These are phyloP conservation scores for Zygosaccharomyces bisporus DNA, from an alignment of 805 yeast genomes.

Conservation along the genomic window DNA sequence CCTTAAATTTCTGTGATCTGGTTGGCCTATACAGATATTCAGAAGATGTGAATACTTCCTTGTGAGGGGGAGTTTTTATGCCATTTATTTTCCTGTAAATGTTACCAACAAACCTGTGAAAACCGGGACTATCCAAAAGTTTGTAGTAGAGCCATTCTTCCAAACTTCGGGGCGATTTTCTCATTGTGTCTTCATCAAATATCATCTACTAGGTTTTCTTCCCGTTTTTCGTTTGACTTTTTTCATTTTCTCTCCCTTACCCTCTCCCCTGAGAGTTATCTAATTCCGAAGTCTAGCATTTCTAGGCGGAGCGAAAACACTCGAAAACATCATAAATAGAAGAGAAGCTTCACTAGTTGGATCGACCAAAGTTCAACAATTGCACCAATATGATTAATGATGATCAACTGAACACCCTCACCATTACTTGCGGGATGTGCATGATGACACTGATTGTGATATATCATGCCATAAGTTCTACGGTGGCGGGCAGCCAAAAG, in stretches of 20 bases:
- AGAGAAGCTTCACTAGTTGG: too few species aligned
- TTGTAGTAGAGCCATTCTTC: slow-evolving; percentile 47
- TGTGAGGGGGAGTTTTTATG: slow-evolving; percentile 41
- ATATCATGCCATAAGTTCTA: slow-evolving; percentile 64
- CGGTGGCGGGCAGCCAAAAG: slow-evolving; percentile 26
- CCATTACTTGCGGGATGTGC: slow-evolving; percentile 66
- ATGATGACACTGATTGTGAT: slow-evolving; percentile 68
- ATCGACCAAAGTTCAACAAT: not conserved
- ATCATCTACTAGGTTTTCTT: not conserved
- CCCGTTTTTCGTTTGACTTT: not conserved
- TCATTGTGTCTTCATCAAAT: slow-evolving; percentile 9
- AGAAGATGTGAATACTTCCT: slow-evolving; percentile 10
- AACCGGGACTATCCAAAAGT: slow-evolving; percentile 54
- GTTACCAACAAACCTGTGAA: slow-evolving; percentile 58
- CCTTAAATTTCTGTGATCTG: slow-evolving; percentile 51
- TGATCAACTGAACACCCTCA: slow-evolving; percentile 68
- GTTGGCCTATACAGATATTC: slow-evolving; percentile 47
- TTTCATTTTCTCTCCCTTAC: not conserved
- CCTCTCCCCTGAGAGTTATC: not conserved
- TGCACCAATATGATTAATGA: slow-evolving; percentile 67
- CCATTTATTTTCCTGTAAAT: slow-evolving; percentile 64
- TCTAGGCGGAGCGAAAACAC: not conserved
- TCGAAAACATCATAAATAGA: too few species aligned
- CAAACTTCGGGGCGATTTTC: slow-evolving; percentile 35
- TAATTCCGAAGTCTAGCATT: not conserved